Evolutionary conservation across 2,329 filamentous ascomycete species (phyloP), one percentile per base, ranked within the genome.

Genomic region (Phaeoacremonium minimum): DNA sequence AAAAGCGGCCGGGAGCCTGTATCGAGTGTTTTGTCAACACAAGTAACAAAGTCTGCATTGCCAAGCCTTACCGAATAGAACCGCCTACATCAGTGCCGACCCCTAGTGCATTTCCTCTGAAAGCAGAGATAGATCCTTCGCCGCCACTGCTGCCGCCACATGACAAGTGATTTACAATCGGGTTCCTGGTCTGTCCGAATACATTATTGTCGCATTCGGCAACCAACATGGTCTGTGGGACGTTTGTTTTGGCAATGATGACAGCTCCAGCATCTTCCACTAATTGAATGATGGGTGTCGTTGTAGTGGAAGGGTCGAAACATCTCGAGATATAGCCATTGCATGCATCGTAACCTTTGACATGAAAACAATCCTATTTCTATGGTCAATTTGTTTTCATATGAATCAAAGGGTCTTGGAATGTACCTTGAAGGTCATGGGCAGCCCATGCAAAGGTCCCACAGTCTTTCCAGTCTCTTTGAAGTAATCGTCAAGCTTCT

Each of bases 361-460:
- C 12, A 14, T 37, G 35, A 9, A 37, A 37, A 15, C 35, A 37
- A 7, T 37, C 35, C 35, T 36, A 12, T 31, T 4, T n/a, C 8
- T 9, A 4, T 16, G 8, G 5, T 32, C 18, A 7, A 20, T 30
- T 8, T 12, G 12, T 33, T n/a, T 15, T 16, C 15, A 32, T 11
- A 11, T 28, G 19, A 5, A 13, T 14, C 5, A 7, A n/a, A 15
- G 13, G 7, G 32, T 11, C 2, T 16, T 13, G n/a, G 12, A 15
- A 34, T 15, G 14, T 14, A 17, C 58, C 36, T 61, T 66, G 15
- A 66, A 28, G 26, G 54, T 57, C 16, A 66, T 49, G 1, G 62
- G 62, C 1, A 65, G 41, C 0, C 62, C 61, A 40, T 66, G 63
- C 3, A 66, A 40, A 2, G 63, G 61, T 0, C 61, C 36, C 17